Evolutionary conservation across 768 basidiomycete species (phyloP).

Genomic region (Amanita inopinata): DNA sequence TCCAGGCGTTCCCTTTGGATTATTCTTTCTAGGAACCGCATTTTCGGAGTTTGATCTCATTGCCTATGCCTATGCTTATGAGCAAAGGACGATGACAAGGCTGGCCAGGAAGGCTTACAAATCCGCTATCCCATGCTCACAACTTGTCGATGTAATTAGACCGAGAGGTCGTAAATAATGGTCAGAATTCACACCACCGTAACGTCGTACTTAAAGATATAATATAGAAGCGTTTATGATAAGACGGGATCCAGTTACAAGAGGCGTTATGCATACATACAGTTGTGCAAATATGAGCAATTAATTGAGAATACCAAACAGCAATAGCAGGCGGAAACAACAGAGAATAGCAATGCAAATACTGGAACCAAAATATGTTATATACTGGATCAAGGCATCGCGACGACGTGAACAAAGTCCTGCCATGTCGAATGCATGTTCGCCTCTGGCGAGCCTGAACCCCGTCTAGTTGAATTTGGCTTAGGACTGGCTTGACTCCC

Average conservation of each 20-base stretch:
- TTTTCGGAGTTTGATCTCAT: conserved; percentile 52
- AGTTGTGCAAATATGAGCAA: no score
- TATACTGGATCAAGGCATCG: conserved; percentile 20
- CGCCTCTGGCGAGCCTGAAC: conserved; percentile 49
- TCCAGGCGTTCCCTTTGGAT: conserved; percentile 51
- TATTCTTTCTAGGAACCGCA: conserved; percentile 53
- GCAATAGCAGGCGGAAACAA: no score
- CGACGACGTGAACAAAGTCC: conserved; percentile 45
- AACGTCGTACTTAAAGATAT: no score
- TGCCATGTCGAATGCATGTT: conserved; percentile 59
- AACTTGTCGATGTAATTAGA: neutral
- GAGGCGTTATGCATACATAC: no score
- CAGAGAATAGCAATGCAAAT: no score
- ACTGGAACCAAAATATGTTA: no score
- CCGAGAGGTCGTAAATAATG: neutral
- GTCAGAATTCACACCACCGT: no score
- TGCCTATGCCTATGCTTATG: conserved; percentile 52
- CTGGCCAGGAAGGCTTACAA: neutral
- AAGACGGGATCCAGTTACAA: no score
- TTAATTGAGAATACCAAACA: no score
- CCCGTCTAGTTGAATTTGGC: conserved; percentile 20
- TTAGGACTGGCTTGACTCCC: conserved; percentile 19
- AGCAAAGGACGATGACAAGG: conserved; percentile 29
- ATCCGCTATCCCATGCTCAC: neutral
- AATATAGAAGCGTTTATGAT: no score